Evolutionary conservation across 1,139 yeast species (phyloP).

Genomic region (Candida tropicalis): DNA sequence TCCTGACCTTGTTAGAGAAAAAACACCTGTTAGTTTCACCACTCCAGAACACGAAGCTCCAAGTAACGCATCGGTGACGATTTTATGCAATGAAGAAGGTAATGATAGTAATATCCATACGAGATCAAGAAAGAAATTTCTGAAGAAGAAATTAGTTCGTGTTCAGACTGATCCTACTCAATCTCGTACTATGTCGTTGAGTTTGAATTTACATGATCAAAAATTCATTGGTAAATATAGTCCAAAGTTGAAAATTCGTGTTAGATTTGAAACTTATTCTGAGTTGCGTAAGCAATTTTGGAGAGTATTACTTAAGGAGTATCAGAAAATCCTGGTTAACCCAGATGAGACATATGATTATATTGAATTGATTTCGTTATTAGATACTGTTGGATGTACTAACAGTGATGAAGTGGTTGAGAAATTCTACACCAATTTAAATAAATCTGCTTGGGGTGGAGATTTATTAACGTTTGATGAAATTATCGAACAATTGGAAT

Average conservation of each 20-base stretch:
- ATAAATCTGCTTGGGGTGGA: conserved; percentile 53
- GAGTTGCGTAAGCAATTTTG: conserved; percentile 70
- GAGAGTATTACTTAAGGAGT: conserved; percentile 62
- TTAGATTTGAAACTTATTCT: conserved; percentile 69
- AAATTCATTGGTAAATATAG: conserved; percentile 40
- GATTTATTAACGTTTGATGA: conserved; percentile 61
- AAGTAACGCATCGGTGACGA: conserved; percentile 21
- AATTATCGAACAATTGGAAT: conserved; percentile 57
- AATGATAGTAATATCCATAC: conserved; percentile 28
- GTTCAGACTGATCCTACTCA: conserved; percentile 43
- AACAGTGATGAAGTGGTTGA: conserved; percentile 50
- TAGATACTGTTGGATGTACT: conserved; percentile 65
- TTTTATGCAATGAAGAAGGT: conserved; percentile 26
- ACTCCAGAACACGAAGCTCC: conserved; percentile 20
- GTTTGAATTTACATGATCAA: conserved; percentile 34
- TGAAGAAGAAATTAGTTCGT: conserved; percentile 24
- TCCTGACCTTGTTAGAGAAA: conserved; percentile 3
- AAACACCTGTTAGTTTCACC: conserved; percentile 11
- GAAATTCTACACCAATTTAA: conserved; percentile 44
- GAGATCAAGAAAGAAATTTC: conserved; percentile 31
- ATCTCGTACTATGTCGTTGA: conserved; percentile 45
- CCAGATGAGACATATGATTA: conserved; percentile 42
- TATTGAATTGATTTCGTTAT: conserved; percentile 57
- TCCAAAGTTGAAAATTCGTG: conserved; percentile 63
- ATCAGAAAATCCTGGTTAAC: conserved; percentile 35